phyloP scores from a whole-genome alignment of 1,284 basidiomycete species.

The Chondrostereum purpureum region DNA sequence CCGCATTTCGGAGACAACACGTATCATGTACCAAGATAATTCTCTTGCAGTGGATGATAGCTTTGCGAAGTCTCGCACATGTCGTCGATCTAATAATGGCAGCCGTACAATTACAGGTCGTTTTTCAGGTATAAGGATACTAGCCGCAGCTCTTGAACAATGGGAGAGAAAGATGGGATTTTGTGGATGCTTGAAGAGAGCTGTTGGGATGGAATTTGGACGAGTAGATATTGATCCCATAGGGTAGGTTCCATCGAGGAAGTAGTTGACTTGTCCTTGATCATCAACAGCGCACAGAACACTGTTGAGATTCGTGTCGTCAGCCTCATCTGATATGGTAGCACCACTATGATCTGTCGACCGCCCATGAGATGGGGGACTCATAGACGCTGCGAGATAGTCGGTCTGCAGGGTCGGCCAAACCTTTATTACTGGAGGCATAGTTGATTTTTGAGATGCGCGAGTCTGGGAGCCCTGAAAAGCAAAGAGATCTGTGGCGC shows the following conservation, averaged over 20 bases:
- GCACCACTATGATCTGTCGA: conserved; percentile 23
- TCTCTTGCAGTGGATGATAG: conserved; percentile 66
- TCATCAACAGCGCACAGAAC: conserved; percentile 56
- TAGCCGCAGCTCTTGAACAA: conserved; percentile 23
- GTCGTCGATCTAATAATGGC: conserved; percentile 50
- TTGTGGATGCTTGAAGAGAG: conserved; percentile 42
- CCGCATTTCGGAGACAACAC: conserved; percentile 65
- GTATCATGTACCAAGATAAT: conserved; percentile 62
- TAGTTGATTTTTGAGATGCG: conserved; percentile 30
- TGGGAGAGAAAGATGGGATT: conserved; percentile 44
- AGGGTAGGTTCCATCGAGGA: conserved; percentile 76
- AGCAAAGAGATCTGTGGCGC: conserved; percentile 69
- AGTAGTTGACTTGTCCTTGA: conserved; percentile 51
- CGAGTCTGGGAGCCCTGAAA: conserved; percentile 63
- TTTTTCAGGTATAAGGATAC: conserved; percentile 28
- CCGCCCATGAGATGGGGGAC: conserved; percentile 29
- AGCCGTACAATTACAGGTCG: conserved; percentile 44
- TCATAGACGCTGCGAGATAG: conserved; percentile 53
- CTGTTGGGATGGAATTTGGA: conserved; percentile 20
- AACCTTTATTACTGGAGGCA: conserved; percentile 49
- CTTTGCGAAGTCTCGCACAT: conserved; percentile 60
- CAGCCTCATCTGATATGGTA: conserved; percentile 35
- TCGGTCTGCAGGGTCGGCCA: conserved; percentile 65
- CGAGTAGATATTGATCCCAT: conserved; percentile 53
- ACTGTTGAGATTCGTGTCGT: conserved; percentile 55